These are phyloP conservation scores for Aspergillus sp. DNA, from an alignment of 2,329 filamentous ascomycete species.

Conservation along the genomic window DNA sequence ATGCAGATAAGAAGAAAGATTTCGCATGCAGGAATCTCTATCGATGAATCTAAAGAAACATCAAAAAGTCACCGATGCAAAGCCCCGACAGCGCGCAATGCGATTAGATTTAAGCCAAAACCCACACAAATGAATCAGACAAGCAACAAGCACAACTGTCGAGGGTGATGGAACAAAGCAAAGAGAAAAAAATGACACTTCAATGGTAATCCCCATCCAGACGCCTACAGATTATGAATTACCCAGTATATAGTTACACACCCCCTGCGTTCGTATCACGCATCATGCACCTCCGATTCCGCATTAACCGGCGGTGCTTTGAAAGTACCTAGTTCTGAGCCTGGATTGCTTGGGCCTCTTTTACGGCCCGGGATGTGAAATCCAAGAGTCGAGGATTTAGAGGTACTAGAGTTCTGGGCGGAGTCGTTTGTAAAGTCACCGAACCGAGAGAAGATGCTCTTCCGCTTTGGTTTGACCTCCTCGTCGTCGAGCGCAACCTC, in stretches of 20 bases:
- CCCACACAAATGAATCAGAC: background rate
- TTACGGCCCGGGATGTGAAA: constrained; percentile 74
- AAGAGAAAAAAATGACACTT: background rate
- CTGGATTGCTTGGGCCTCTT: constrained; percentile 68
- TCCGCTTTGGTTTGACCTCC: constrained; percentile 66
- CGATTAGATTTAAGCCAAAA: constrained; percentile 4
- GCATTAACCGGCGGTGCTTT: constrained; percentile 34
- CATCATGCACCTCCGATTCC: constrained; percentile 24
- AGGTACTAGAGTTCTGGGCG: constrained; percentile 39
- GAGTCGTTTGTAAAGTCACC: constrained; percentile 57
- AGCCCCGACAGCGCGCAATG: constrained; percentile 4
- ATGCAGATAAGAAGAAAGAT: background rate
- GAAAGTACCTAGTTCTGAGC: constrained; percentile 70
- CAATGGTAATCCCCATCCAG: background rate
- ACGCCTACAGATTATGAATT: constrained; percentile 5
- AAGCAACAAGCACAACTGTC: background rate
- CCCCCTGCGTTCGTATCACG: constrained; percentile 4
- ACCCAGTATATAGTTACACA: constrained; percentile 7
- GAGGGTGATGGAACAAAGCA: background rate
- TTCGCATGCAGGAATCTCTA: background rate
- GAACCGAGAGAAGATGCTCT: constrained; percentile 75
- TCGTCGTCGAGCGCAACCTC: constrained; percentile 87
- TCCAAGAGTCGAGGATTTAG: constrained; percentile 52
- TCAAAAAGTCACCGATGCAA: constrained; percentile 7
- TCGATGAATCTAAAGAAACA: background rate